Percentiles rank a stretch among this genome's conserved stretches.
Evolutionary conservation across 176 grass and related monocot genomes (phyloP).

Genomic region (Avena sativa): DNA sequence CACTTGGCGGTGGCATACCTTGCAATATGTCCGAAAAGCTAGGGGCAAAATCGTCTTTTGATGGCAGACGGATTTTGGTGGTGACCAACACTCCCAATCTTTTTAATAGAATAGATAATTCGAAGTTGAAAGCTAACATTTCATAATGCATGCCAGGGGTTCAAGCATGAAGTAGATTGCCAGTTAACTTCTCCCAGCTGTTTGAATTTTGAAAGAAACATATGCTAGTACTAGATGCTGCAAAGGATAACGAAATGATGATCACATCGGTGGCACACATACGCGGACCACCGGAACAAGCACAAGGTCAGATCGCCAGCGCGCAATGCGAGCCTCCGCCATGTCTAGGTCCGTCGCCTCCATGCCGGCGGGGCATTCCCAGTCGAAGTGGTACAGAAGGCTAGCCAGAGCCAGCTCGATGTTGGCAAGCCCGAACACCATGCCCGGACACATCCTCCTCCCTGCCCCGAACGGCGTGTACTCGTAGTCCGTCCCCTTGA

Average conservation of each 20-base stretch:
- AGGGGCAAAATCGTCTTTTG: no score
- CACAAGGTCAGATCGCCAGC: not conserved
- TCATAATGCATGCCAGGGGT: no score
- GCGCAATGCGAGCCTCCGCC: slow-evolving; percentile 21
- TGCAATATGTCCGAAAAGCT: no score
- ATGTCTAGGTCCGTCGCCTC: slow-evolving; percentile 33
- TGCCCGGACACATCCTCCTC: slow-evolving; percentile 49
- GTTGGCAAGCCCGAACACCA: slow-evolving; percentile 35
- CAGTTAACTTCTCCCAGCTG: no score
- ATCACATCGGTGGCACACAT: not conserved
- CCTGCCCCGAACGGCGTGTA: slow-evolving; percentile 44
- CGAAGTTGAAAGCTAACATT: no score
- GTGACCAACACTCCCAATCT: no score
- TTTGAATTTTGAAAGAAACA: no score
- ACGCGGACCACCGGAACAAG: slow-evolving; percentile 11
- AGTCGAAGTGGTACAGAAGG: slow-evolving; percentile 58
- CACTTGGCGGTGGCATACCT: no score
- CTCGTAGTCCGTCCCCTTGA: slow-evolving; percentile 40
- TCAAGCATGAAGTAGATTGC: no score
- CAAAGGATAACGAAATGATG: not conserved
- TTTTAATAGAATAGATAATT: no score
- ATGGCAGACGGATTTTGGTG: no score
- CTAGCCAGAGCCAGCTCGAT: slow-evolving; percentile 37
- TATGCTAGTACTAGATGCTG: no score
- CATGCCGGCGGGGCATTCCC: slow-evolving; percentile 28